Conservation (phyloP, 2,329 filamentous ascomycete species). For the Anthostomella pinea region DNA sequence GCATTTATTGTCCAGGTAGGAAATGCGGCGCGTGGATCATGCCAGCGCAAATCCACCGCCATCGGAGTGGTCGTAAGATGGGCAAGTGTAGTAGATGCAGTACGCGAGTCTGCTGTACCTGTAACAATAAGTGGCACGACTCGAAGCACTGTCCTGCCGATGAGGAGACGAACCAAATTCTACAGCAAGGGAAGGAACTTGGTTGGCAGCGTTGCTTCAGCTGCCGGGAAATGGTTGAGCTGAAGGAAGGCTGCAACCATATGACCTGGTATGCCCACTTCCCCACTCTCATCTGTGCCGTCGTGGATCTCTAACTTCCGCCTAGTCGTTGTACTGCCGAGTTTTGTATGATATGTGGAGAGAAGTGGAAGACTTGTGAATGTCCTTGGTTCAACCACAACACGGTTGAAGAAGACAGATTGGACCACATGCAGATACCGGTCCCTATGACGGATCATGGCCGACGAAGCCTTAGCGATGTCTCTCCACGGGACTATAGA, state of each 20-base stretch:
- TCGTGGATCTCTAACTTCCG: constrained; percentile 27
- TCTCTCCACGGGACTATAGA: constrained; percentile 28
- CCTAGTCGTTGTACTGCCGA: constrained; percentile 70
- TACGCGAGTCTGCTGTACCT: constrained; percentile 70
- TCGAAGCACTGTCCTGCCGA: constrained; percentile 68
- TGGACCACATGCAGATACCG: constrained; percentile 52
- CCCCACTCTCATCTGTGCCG: constrained; percentile 26
- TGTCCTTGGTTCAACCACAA: constrained; percentile 78
- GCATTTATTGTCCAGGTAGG: constrained; percentile 72
- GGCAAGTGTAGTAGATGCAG: constrained; percentile 70
- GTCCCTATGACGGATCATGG: constrained; percentile 36
- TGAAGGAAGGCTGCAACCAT: constrained; percentile 82
- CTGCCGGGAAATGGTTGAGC: constrained; percentile 72
- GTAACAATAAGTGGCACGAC: constrained; percentile 72
- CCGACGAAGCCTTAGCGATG: constrained; percentile 27
- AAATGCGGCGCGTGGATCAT: constrained; percentile 79
- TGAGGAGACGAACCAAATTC: constrained; percentile 60
- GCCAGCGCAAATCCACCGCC: constrained; percentile 61
- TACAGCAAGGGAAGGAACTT: constrained; percentile 62
- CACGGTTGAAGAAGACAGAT: constrained; percentile 49
- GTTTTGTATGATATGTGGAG: constrained; percentile 83
- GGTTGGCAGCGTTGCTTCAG: constrained; percentile 75
- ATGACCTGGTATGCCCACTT: constrained; percentile 71
- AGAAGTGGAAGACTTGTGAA: constrained; percentile 78
- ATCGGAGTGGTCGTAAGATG: constrained; percentile 57